phyloP scores from a whole-genome alignment of 2,329 filamentous ascomycete species.

The Gnomoniopsis smithogilvyi region DNA sequence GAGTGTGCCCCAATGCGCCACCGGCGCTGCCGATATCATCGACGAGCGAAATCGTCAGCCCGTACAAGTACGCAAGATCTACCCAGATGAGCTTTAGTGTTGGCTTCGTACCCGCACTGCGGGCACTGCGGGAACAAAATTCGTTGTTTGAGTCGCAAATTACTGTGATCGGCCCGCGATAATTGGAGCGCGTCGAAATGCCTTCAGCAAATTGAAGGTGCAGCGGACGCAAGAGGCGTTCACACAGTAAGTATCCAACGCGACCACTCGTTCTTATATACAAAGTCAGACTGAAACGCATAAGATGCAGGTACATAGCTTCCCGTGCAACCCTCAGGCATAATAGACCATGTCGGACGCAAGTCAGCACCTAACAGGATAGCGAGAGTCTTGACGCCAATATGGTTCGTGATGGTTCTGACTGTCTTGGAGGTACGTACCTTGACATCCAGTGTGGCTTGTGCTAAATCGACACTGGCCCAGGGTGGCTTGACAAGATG shows the following conservation, averaged over 20 bases:
- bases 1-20: neutral
- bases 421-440: neutral
- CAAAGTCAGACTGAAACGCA: constrained; percentile 6
- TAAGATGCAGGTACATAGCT: constrained; percentile 15
- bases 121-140: neutral
- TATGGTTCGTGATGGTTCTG: constrained; percentile 1
- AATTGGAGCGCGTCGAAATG: neutral
- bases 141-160: neutral
- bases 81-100: constrained; percentile 6
- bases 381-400: neutral
- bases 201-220: neutral
- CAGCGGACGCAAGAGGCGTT: neutral
- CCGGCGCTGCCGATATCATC: too few species aligned
- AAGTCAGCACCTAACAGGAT: neutral
- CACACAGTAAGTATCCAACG: neutral
- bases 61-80: constrained; percentile 3
- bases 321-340: neutral
- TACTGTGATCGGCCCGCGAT: neutral
- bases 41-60: too few species aligned
- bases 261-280: neutral
- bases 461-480: neutral
- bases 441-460: neutral
- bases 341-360: neutral
- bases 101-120: neutral
- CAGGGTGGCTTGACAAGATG: neutral